phyloP scores from a whole-genome alignment of 768 basidiomycete species.

The Naganishia kalamii region DNA sequence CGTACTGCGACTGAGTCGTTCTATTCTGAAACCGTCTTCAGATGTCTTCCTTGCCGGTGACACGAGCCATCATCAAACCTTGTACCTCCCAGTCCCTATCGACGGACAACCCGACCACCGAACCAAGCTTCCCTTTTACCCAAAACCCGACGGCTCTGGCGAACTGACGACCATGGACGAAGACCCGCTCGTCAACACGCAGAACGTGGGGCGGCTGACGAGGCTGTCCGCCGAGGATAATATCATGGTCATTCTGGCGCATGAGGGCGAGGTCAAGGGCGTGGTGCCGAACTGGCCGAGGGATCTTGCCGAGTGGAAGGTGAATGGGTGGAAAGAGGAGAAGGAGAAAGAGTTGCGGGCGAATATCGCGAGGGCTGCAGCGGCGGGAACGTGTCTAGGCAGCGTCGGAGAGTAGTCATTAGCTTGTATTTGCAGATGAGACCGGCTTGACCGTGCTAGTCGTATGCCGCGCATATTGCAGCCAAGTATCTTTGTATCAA shows the following conservation, averaged over 20 bases:
- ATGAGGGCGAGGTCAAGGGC: slow-evolving; percentile 29
- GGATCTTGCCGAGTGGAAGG: slow-evolving; percentile 26
- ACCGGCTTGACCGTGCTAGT: too few relatives aligned
- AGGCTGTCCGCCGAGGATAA: slow-evolving; percentile 31
- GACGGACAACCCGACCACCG: not conserved
- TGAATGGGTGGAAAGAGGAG: slow-evolving; percentile 29
- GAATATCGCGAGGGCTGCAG: slow-evolving; percentile 55
- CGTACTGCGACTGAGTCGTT: not conserved
- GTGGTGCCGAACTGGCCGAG: slow-evolving; percentile 24
- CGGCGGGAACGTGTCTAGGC: slow-evolving; percentile 22
- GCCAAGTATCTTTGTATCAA: too few relatives aligned
- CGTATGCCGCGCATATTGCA: too few relatives aligned
- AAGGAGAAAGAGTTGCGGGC: slow-evolving; percentile 52
- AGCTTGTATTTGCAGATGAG: not conserved
- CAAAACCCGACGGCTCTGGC: slow-evolving; percentile 10
- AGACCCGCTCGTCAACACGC: slow-evolving; percentile 20
- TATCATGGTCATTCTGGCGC: slow-evolving; percentile 34
- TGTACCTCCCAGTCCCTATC: slow-evolving; percentile 30
- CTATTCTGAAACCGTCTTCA: not conserved
- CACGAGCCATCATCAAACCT: slow-evolving; percentile 29
- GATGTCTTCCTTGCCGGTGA: slow-evolving; percentile 34
- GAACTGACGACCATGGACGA: slow-evolving; percentile 24
- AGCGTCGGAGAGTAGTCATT: not conserved
- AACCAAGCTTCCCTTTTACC: slow-evolving; percentile 24
- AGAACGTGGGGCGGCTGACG: slow-evolving; percentile 28